Evolutionary conservation across 169 alveolate species (phyloP).

Genomic region (Eimeria necatrix): DNA sequence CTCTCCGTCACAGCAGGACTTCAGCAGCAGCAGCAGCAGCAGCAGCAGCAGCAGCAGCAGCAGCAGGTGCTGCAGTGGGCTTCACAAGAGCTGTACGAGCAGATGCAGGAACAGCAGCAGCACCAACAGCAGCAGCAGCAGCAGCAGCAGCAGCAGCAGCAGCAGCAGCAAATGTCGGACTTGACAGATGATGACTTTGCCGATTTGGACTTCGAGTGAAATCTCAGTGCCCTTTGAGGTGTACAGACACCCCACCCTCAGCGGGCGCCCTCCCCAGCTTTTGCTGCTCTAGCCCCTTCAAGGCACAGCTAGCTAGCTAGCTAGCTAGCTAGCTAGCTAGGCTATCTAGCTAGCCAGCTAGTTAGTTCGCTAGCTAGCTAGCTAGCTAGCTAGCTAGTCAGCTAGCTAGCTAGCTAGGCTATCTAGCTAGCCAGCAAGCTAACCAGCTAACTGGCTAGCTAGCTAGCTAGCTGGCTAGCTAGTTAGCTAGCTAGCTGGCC

Average conservation of each 20-base stretch:
- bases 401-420: no score
- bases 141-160: conserved; percentile 1
- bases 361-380: no score
- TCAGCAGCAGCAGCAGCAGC: neutral
- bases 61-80: neutral
- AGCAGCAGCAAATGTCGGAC: neutral
- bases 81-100: neutral
- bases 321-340: no score
- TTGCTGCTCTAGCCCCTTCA: neutral
- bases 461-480: no score
- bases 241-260: neutral
- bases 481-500: no score
- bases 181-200: neutral
- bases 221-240: neutral
- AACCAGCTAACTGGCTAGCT: no score
- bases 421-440: no score
- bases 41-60: neutral
- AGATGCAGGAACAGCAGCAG: neutral
- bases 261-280: neutral
- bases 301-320: neutral
- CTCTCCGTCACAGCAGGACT: no score
- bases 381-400: no score
- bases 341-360: no score
- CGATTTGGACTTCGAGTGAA: neutral
- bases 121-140: neutral